Percentiles rank a stretch among this genome's conserved stretches.
Evolutionary conservation across 2,329 filamentous ascomycete species (phyloP).

Genomic region (Fusarium annulatum): DNA sequence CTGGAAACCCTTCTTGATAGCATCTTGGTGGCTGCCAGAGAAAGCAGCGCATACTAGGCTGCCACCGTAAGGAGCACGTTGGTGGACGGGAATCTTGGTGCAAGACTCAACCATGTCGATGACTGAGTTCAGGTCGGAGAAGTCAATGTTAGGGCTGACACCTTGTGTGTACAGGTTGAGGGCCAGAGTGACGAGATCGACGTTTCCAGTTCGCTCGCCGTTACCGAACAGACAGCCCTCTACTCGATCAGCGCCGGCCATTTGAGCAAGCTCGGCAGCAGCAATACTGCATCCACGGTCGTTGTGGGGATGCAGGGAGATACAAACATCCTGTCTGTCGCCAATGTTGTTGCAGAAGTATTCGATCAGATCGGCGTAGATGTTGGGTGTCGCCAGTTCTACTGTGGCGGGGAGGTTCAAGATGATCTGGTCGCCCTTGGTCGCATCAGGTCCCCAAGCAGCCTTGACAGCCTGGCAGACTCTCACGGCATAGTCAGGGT

Average conservation of each 20-base stretch:
- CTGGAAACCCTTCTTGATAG: constrained; percentile 92
- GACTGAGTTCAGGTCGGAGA: constrained; percentile 86
- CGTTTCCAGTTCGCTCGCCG: constrained; percentile 94
- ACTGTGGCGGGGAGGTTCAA: constrained; percentile 98
- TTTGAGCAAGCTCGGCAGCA: constrained; percentile 91
- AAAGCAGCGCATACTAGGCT: constrained; percentile 92
- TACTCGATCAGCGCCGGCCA: constrained; percentile 94
- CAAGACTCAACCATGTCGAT: constrained; percentile 91
- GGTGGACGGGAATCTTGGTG: constrained; percentile 95
- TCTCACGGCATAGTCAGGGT: constrained; percentile 82
- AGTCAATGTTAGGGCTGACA: constrained; percentile 81
- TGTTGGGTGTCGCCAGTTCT: constrained; percentile 92
- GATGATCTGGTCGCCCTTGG: constrained; percentile 78
- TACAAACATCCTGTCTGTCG: constrained; percentile 86
- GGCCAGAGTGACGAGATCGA: constrained; percentile 91
- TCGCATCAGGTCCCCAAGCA: constrained; percentile 85
- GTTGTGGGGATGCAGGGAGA: constrained; percentile 94
- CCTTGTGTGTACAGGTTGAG: constrained; percentile 97
- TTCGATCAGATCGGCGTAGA: constrained; percentile 96
- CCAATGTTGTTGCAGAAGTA: constrained; percentile 90
- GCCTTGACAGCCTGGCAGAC: constrained; percentile 94
- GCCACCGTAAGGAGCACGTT: constrained; percentile 89
- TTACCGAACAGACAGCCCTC: constrained; percentile 94
- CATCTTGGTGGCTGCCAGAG: constrained; percentile 92
- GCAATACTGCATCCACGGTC: constrained; percentile 91